Conservation (phyloP, 805 yeast species). For the Monosporozyma aerobia region DNA sequence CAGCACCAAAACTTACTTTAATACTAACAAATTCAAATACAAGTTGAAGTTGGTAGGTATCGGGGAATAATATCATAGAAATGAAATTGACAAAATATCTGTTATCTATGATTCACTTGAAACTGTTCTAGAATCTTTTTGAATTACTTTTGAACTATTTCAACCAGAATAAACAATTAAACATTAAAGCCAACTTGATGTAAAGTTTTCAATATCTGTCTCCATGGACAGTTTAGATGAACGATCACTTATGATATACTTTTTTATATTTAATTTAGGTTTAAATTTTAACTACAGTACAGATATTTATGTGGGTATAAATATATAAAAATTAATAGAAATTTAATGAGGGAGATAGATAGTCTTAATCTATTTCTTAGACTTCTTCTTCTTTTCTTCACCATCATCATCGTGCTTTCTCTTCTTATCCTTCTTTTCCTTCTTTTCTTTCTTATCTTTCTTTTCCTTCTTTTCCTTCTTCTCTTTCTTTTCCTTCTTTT, state of each 20-base stretch:
- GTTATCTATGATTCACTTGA: too few species aligned
- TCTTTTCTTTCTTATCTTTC: conserved; percentile 29
- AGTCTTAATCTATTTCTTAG: conserved; percentile 30
- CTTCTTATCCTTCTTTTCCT: conserved; percentile 34
- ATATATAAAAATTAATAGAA: neutral
- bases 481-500: conserved; percentile 45
- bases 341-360: neutral
- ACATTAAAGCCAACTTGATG: too few species aligned
- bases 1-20: too few species aligned
- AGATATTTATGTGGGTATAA: neutral
- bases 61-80: too few species aligned
- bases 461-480: conserved; percentile 45
- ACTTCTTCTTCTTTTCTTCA: conserved; percentile 33
- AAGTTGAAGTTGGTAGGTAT: too few species aligned
- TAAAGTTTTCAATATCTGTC: too few species aligned
- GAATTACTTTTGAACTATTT: too few species aligned
- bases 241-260: neutral
- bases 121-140: too few species aligned
- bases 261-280: neutral
- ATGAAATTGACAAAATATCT: too few species aligned
- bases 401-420: conserved; percentile 28
- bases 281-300: conserved; percentile 4
- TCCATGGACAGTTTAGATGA: too few species aligned
- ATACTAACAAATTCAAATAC: too few species aligned
- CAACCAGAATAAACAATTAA: too few species aligned